Percentiles rank a stretch among this genome's conserved stretches.
phyloP scores from a whole-genome alignment of 1,139 yeast genomes.

The Diutina rugosa region DNA sequence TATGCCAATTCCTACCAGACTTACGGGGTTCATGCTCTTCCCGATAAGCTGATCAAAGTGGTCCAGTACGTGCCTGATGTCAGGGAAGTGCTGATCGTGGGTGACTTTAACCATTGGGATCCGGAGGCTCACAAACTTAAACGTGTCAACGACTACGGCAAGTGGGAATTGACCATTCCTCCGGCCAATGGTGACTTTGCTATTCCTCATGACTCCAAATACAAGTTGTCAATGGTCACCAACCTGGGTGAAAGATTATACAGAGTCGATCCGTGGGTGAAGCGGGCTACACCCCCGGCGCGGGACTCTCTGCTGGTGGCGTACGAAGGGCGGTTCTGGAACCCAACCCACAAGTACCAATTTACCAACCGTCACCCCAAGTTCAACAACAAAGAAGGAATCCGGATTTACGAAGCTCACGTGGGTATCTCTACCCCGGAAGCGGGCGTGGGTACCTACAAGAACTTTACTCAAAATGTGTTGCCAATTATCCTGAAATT shows the following conservation, averaged over 20 bases:
- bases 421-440: constrained; percentile 92
- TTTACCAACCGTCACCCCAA: constrained; percentile 57
- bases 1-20: constrained; percentile 51
- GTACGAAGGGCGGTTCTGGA: constrained; percentile 91
- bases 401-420: constrained; percentile 90
- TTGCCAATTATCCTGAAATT: constrained; percentile 75
- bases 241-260: constrained; percentile 62
- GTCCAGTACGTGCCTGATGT: constrained; percentile 92
- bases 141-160: constrained; percentile 48
- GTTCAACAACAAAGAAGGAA: constrained; percentile 25
- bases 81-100: constrained; percentile 55
- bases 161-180: constrained; percentile 48
- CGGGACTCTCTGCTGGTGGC: constrained; percentile 14
- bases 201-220: constrained; percentile 69
- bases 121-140: constrained; percentile 40
- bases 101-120: constrained; percentile 87
- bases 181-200: constrained; percentile 46
- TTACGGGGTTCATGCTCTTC: constrained; percentile 65
- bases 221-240: constrained; percentile 58
- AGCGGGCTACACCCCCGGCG: constrained; percentile 63
- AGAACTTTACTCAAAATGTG: constrained; percentile 67
- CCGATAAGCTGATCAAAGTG: constrained; percentile 43
- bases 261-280: constrained; percentile 83
- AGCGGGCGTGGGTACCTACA: constrained; percentile 71
- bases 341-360: constrained; percentile 47